Percentiles rank a stretch among this genome's conserved stretches.
phyloP scores from a whole-genome alignment of 2,329 filamentous ascomycete genomes.

The Elsinoe batatas region DNA sequence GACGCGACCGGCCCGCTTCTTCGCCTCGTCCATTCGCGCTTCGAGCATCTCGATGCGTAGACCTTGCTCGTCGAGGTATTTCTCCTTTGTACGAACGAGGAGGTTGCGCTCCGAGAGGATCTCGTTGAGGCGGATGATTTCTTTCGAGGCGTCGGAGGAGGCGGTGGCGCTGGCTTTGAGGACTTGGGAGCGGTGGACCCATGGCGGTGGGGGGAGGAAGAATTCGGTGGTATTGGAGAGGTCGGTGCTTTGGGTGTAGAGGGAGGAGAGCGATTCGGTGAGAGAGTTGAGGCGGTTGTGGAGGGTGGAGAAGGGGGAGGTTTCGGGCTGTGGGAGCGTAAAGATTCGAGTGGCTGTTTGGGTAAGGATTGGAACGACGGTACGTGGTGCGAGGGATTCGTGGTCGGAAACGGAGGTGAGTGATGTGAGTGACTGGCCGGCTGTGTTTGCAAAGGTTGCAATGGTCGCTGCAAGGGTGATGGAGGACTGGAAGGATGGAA shows the following conservation, averaged over 20 bases:
- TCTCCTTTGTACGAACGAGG: slow-evolving; percentile 47
- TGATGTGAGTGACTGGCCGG: slow-evolving; percentile 56
- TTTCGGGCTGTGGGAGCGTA: slow-evolving; percentile 43
- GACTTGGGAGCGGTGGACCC: slow-evolving; percentile 72
- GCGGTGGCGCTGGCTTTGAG: slow-evolving; percentile 73
- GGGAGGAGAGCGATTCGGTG: slow-evolving; percentile 55
- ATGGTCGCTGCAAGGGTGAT: slow-evolving; percentile 57
- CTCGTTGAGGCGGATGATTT: slow-evolving; percentile 69
- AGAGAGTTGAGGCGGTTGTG: slow-evolving; percentile 56
- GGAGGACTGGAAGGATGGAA: slow-evolving; percentile 59
- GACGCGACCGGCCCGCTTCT: slow-evolving; percentile 63
- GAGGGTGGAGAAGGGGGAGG: slow-evolving; percentile 62
- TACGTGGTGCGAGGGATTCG: slow-evolving; percentile 55
- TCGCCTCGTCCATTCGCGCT: slow-evolving; percentile 73
- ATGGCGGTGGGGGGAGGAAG: slow-evolving; percentile 65
- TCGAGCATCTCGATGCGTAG: slow-evolving; percentile 91
- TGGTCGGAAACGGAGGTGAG: slow-evolving; percentile 62
- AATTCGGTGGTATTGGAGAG: slow-evolving; percentile 44
- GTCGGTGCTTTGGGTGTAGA: slow-evolving; percentile 50
- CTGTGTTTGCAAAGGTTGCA: slow-evolving; percentile 53
- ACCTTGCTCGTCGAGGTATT: slow-evolving; percentile 74
- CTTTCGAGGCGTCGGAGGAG: slow-evolving; percentile 73
- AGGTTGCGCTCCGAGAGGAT: slow-evolving; percentile 66
- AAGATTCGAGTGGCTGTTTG: slow-evolving; percentile 45
- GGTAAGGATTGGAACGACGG: slow-evolving; percentile 56